Conservation (phyloP, 495 filamentous ascomycete genomes). For the Xylaria intraflava region DNA sequence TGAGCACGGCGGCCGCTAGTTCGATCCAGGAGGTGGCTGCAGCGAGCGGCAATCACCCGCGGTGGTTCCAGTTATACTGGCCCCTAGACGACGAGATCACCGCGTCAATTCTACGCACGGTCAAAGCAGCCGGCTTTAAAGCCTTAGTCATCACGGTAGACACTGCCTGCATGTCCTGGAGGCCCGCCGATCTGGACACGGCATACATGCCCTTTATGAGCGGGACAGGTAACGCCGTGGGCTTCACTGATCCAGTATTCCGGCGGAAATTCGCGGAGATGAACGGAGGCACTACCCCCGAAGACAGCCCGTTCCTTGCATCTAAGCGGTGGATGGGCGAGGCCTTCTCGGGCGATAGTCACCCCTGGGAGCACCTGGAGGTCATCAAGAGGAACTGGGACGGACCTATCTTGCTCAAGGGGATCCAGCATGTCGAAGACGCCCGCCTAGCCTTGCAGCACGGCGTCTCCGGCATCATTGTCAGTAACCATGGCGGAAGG, state of each 20-base stretch:
- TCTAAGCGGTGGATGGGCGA: conserved; percentile 41
- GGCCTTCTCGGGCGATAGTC: conserved; percentile 34
- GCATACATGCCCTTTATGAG: conserved; percentile 51
- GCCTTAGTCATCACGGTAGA: conserved; percentile 57
- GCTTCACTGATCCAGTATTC: conserved; percentile 59
- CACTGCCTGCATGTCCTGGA: conserved; percentile 52
- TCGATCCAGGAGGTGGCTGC: conserved; percentile 41
- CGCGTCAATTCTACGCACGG: conserved; percentile 52
- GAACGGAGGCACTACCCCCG: conserved; percentile 18
- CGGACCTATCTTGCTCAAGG: conserved; percentile 50
- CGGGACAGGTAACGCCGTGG: conserved; percentile 38
- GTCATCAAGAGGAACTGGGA: conserved; percentile 54
- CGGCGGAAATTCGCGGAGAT: conserved; percentile 31
- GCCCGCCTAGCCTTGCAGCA: conserved; percentile 27
- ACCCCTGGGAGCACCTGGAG: conserved; percentile 54
- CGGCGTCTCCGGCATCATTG: conserved; percentile 32
- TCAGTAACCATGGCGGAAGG: conserved; percentile 36
- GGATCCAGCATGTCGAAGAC: conserved; percentile 30
- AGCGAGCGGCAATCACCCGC: conserved; percentile 24
- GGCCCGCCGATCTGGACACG: conserved; percentile 58
- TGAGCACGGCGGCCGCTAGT: conserved; percentile 18
- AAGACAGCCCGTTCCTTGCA: conserved; percentile 20
- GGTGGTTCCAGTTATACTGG: conserved; percentile 69
- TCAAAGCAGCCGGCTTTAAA: conserved; percentile 47
- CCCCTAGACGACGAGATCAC: conserved; percentile 55